These are phyloP conservation scores for Fomitopsis pinicola DNA, from an alignment of 1,284 basidiomycete species.

Conservation along the genomic window DNA sequence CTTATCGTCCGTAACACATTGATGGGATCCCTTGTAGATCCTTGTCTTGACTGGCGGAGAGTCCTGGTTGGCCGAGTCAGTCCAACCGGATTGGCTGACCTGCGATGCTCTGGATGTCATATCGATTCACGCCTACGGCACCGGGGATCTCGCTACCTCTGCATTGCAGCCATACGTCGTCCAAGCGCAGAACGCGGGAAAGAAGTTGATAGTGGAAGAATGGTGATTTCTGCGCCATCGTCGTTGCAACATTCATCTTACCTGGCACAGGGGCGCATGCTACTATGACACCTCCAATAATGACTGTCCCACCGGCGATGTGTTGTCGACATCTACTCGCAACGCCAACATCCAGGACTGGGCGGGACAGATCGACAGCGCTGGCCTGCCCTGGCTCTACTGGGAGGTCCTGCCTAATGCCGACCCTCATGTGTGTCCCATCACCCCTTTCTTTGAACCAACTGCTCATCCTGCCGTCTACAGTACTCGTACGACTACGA, in stretches of 20 bases:
- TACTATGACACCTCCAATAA: constrained; percentile 31
- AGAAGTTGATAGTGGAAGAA: constrained; percentile 33
- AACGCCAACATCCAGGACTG: constrained; percentile 30
- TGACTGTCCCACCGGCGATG: constrained; percentile 23
- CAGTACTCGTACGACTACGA: not conserved
- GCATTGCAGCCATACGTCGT: constrained; percentile 27
- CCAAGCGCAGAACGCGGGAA: constrained; percentile 27
- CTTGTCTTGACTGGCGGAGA: constrained; percentile 36
- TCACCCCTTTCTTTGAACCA: not conserved
- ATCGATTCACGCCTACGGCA: constrained; percentile 37
- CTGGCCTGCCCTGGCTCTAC: constrained; percentile 35
- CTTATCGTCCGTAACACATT: no score
- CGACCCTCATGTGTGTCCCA: constrained; percentile 28
- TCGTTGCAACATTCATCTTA: not conserved
- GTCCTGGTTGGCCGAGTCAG: constrained; percentile 31
- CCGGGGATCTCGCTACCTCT: constrained; percentile 26
- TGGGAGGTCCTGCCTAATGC: constrained; percentile 34
- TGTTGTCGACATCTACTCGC: constrained; percentile 20
- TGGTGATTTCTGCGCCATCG: constrained; percentile 21
- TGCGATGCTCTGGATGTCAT: constrained; percentile 34
- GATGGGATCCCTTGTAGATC: constrained; percentile 19
- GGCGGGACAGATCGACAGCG: constrained; percentile 28
- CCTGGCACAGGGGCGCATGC: constrained; percentile 27
- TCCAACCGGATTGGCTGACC: constrained; percentile 29
- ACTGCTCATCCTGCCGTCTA: not conserved